A percentile compares a stretch with the other conserved stretches of the same genome.
These are phyloP conservation scores for Macadamia integrifolia DNA, from an alignment of 164 flowering plant species.

Conservation along the genomic window DNA sequence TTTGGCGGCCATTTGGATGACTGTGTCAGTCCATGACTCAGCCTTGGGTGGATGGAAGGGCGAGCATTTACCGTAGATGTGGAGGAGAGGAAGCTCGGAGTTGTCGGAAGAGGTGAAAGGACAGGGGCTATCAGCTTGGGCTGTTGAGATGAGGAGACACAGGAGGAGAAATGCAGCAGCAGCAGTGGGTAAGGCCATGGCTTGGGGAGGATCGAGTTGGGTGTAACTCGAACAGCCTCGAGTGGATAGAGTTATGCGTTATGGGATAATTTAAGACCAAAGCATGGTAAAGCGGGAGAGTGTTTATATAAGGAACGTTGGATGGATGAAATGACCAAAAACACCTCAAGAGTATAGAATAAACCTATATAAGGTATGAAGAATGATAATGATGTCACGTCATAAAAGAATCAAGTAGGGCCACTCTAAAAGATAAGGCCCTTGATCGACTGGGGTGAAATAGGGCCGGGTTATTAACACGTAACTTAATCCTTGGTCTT, in stretches of 20 bases:
- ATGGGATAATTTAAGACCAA: neutral
- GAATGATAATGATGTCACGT: too few species aligned
- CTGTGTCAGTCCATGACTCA: slow-evolving; percentile 43
- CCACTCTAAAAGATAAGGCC: too few species aligned
- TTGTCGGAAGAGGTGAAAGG: slow-evolving; percentile 25
- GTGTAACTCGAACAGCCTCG: neutral
- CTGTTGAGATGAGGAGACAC: slow-evolving; percentile 16
- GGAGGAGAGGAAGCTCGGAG: slow-evolving; percentile 61
- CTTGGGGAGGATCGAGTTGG: neutral
- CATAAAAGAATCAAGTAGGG: too few species aligned
- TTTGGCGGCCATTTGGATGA: slow-evolving; percentile 67
- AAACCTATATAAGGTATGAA: too few species aligned
- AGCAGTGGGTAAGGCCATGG: slow-evolving; percentile 25
- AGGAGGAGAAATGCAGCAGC: slow-evolving; percentile 23
- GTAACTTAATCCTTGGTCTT: too few species aligned
- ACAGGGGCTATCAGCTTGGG: slow-evolving; percentile 38
- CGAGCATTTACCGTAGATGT: slow-evolving; percentile 72
- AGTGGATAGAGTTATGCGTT: neutral
- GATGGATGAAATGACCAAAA: too few species aligned
- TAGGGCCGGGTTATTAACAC: too few species aligned
- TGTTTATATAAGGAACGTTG: neutral
- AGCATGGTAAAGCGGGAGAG: too few species aligned
- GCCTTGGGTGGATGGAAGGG: slow-evolving; percentile 54
- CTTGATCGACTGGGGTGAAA: too few species aligned
- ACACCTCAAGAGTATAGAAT: too few species aligned